Base-by-base conservation (phyloP, 768 basidiomycete species). In the Sistotremastrum suecicum region DNA sequence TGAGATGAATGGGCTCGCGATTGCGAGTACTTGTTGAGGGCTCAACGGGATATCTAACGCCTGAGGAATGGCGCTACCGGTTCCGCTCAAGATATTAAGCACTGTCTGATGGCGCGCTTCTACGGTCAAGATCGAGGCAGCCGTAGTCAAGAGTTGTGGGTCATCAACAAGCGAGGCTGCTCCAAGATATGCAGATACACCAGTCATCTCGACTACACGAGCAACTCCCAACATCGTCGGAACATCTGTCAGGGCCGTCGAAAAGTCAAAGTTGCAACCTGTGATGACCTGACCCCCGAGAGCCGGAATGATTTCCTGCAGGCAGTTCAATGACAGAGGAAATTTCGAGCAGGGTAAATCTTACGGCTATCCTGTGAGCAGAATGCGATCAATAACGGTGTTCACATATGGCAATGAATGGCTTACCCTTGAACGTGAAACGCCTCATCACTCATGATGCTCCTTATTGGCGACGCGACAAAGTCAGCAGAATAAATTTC, bases 81-180 rank as follows among this genome's bases (percentile, higher is more conserved):
- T 63, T 10, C 71, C 69, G 39, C 71, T 71, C 44, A 90, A 53
- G 50, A 86, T 54, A 65, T 89, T 88, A 43, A 87, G 70, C 38
- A 89, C 61, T 1, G 80, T 78, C 58, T 82, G 78, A 54, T 91
- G 87, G 41, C 87, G 79, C n/a, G 84, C 80, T 56, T 90, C 87
- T 41, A 85, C 69, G 31, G 84, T 80, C 60, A 83, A 54, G 57
- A 88, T 88, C 29, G 78, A 75, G 5, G 69, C 81, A 37, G 83
- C 84, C n/a, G 75, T 67, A 44, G 70, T 68, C 42, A 84, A 63
- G 46, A 86, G 54, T 29, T 67, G 61, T 9, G 79, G 76, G 52
- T 84, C 75, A 8, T 63, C 58, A 41, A 89, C 49, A 37, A 83
- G 68, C 45, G 72, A 67, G 5, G 81, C 76, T 44, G 74, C 84